Percentiles rank a stretch among this genome's conserved stretches.
Evolutionary conservation across 305 asterid species (phyloP).

Genomic region (Fraxinus paxiana): DNA sequence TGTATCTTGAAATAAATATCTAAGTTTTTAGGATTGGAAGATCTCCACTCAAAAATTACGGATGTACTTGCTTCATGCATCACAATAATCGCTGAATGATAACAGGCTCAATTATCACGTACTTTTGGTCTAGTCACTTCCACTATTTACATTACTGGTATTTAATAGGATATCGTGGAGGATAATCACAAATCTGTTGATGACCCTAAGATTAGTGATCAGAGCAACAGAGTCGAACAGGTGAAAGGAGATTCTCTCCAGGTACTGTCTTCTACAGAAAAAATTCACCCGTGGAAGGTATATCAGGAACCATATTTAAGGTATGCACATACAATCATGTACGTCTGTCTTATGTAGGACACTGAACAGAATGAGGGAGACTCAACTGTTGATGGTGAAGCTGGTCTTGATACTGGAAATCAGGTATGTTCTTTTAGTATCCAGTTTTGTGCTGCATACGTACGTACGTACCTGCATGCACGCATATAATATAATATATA

Average conservation of each 20-base stretch:
- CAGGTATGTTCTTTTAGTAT: conserved; percentile 34
- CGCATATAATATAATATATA: neutral
- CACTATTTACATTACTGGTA: neutral
- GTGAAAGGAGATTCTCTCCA: conserved; percentile 35
- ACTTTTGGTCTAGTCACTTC: conserved; percentile 12
- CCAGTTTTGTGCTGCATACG: neutral
- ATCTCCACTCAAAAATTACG: neutral
- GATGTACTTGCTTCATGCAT: neutral
- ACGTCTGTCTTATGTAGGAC: conserved; percentile 26
- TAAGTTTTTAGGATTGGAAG: neutral
- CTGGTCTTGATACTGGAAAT: conserved; percentile 35
- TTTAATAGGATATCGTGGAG: conserved; percentile 47
- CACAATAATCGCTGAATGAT: neutral
- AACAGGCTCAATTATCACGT: neutral
- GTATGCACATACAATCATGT: conserved; percentile 19
- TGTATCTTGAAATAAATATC: neutral
- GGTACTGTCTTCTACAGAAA: conserved; percentile 34
- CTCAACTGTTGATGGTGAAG: conserved; percentile 31
- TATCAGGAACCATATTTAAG: conserved; percentile 1
- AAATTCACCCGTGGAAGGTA: neutral
- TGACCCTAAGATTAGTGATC: conserved; percentile 48
- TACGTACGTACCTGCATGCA: neutral
- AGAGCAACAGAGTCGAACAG: conserved; percentile 34
- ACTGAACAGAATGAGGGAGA: conserved; percentile 34
- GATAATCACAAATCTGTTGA: conserved; percentile 37